Percentiles rank a stretch among this genome's conserved stretches.
phyloP scores from a whole-genome alignment of 179 eudicot genomes.

The Vitellaria paradoxa region DNA sequence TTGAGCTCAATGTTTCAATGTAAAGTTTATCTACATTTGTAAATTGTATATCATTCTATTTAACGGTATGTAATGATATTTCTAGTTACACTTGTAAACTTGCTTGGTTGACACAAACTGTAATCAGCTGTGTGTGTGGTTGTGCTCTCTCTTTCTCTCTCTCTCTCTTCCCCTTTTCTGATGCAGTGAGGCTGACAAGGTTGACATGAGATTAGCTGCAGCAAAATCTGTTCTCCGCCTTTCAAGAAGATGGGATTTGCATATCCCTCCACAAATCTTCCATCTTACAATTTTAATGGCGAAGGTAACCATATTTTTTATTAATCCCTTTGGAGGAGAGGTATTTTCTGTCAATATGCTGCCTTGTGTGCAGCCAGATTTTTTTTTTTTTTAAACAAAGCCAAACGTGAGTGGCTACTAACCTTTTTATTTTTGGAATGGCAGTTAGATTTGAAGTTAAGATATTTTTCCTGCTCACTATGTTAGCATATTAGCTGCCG shows the following conservation, averaged over 20 bases:
- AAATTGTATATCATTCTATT: not conserved
- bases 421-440: too few relatives aligned
- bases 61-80: not conserved
- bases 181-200: conserved; percentile 65
- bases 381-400: too few relatives aligned
- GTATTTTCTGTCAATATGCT: too few relatives aligned
- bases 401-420: too few relatives aligned
- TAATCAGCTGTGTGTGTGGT: not conserved
- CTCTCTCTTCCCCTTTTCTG: not conserved
- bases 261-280: conserved; percentile 69
- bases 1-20: not conserved
- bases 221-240: conserved; percentile 83
- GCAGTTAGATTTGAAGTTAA: too few relatives aligned
- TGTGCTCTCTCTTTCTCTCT: conserved; percentile 10
- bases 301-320: conserved; percentile 42
- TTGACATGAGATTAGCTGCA: conserved; percentile 67
- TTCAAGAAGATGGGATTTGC: conserved; percentile 85
- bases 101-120: not conserved
- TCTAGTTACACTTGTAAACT: not conserved
- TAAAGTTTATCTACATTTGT: not conserved
- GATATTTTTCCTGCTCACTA: too few relatives aligned
- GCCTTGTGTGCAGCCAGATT: too few relatives aligned
- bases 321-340: too few relatives aligned
- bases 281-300: conserved; percentile 63
- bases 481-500: too few relatives aligned